Percentiles rank a stretch among this genome's conserved stretches.
Conservation (phyloP, 352 stramenopile genomes). For the Globisporangium cederbergense region DNA sequence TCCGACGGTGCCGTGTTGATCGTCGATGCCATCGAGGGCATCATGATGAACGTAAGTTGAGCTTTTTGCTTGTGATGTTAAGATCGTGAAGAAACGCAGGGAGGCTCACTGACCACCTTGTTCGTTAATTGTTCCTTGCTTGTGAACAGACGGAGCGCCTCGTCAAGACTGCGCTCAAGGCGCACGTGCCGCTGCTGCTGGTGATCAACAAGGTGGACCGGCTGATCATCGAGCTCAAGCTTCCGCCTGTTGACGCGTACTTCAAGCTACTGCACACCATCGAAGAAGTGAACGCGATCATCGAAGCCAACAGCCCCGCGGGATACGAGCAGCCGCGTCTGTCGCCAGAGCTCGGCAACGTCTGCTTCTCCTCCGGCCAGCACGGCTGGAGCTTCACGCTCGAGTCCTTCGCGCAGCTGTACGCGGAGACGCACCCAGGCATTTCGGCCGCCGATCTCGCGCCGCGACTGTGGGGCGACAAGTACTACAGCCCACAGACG, state of each 20-base stretch:
- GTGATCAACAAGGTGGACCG: conserved; percentile 98
- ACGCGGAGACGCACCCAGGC: conserved; percentile 61
- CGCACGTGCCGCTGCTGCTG: conserved; percentile 89
- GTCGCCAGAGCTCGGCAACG: conserved; percentile 94
- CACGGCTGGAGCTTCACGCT: conserved; percentile 98
- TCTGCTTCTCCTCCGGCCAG: conserved; percentile 95
- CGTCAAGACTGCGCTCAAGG: conserved; percentile 89
- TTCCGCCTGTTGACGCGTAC: conserved; percentile 97
- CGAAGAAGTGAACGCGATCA: conserved; percentile 94
- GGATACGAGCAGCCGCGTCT: conserved; percentile 53
- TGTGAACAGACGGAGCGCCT: conserved; percentile 90
- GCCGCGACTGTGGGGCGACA: conserved; percentile 96
- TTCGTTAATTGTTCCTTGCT: neutral
- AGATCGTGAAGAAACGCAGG: neutral
- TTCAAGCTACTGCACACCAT: conserved; percentile 97
- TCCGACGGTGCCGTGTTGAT: conserved; percentile 95
- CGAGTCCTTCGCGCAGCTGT: conserved; percentile 92
- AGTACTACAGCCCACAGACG: conserved; percentile 93
- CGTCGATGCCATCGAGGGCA: conserved; percentile 97
- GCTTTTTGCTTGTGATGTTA: neutral
- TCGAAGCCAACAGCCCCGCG: conserved; percentile 64
- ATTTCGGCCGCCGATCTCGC: conserved; percentile 87
- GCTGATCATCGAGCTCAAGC: conserved; percentile 98
- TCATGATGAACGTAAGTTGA: conserved; percentile 92
- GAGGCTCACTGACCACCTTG: neutral